Evolutionary conservation across 805 yeast species (phyloP), one percentile per base, ranked within the genome.

Genomic region (Saccharomycopsis sp.): DNA sequence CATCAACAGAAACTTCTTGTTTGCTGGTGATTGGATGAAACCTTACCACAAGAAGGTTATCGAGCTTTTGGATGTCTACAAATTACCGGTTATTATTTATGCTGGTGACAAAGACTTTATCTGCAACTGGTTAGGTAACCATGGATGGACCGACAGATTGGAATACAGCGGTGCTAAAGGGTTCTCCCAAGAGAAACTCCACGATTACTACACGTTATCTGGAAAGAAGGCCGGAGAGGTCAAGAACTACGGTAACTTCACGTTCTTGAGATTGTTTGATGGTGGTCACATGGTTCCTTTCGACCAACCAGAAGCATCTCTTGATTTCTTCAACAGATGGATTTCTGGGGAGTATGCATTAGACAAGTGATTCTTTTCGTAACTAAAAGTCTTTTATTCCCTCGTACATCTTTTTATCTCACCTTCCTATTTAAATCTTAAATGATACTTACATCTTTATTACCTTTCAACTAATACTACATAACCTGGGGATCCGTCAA

Each of bases 101-200:
- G 97, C 97, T n/a, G 97, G 97, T 68, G 96, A 90, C 71, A 88
- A 90, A 72, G 97, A 90, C 72, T 90, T 80, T 72, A 89, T 90
- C 68, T 90, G 97, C 74, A 90, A 90, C 75, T 90, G 97, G 94
- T 77, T 90, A 64, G 97, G 97, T 64, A 88, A 89, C 73, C 82
- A 81, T 64, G 94, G 88, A 14, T 89, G 96, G 94, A 74, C 91
- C 15, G 79, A 86, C 68, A 77, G 72, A 62, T 75, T 89, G 62
- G 80, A 77, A 62, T 89, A 94, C 93, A 71, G 79, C 42, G 81
- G 84, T 47, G 73, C 76, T 35, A 76, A 73, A 2, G 70, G 76
- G 52, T 87, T 80, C 68, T 71, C 73, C 49, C 65, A 67, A 15
- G 74, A 72, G 57, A 74, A 76, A 41, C 63, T 77, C 61, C 71